Percentiles rank a stretch among this genome's conserved stretches.
Evolutionary conservation across 2,329 filamentous ascomycete species (phyloP).

Genomic region (Fusarium anguioides): DNA sequence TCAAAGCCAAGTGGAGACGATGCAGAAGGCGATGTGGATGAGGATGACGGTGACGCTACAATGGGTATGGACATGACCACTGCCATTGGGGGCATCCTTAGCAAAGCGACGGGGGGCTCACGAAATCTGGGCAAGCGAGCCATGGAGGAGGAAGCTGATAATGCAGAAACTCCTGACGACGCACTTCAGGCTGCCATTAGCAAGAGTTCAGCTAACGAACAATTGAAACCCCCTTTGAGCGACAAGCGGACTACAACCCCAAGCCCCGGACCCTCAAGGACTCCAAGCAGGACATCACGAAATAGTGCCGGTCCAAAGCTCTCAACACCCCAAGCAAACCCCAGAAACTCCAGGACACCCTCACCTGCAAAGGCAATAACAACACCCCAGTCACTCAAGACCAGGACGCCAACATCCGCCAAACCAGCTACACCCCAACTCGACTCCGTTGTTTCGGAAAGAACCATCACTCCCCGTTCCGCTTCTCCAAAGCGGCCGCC

Average conservation of each 20-base stretch:
- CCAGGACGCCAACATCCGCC: conserved; percentile 41
- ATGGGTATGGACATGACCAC: conserved; percentile 76
- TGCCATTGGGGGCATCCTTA: conserved; percentile 71
- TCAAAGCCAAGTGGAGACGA: conserved; percentile 50
- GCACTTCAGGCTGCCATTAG: conserved; percentile 47
- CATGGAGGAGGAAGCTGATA: conserved; percentile 69
- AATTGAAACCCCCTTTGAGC: conserved; percentile 46
- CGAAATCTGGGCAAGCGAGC: conserved; percentile 61
- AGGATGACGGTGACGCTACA: conserved; percentile 43
- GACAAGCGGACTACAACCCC: conserved; percentile 49
- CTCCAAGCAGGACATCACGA: conserved; percentile 61
- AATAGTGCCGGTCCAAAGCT: conserved; percentile 59
- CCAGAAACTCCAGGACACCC: conserved; percentile 39
- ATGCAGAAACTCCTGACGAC: conserved; percentile 58
- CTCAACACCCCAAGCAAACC: conserved; percentile 52
- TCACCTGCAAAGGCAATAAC: conserved; percentile 40
- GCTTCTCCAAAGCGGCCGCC: conserved; percentile 37
- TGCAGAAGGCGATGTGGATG: conserved; percentile 47
- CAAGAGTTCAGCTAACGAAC: conserved; percentile 35
- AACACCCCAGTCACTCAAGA: conserved; percentile 36
- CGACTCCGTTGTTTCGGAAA: conserved; percentile 25
- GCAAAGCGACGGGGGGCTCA: conserved; percentile 45
- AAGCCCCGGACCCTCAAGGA: conserved; percentile 66
- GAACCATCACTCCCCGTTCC: conserved; percentile 25
- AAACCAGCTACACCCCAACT: conserved; percentile 43